Percentiles rank a stretch among this genome's conserved stretches.
These are phyloP conservation scores for Jamesozyma spencerorum DNA, from an alignment of 805 yeast species.

Conservation along the genomic window DNA sequence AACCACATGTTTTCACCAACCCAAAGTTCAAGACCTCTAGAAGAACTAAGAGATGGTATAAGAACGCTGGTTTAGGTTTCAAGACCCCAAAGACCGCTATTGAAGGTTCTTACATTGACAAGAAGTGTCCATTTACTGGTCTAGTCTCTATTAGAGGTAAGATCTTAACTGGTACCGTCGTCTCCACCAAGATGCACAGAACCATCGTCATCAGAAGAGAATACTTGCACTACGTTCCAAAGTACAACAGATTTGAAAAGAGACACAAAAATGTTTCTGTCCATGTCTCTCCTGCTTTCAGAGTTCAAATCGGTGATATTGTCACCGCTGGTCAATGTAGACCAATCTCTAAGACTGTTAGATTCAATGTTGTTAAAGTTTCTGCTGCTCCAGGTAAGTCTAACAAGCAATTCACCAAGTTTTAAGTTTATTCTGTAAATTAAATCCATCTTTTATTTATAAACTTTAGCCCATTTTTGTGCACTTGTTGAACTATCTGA, in stretches of 20 bases:
- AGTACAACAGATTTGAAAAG: slow-evolving; percentile 99
- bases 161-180: slow-evolving; percentile 98
- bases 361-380: slow-evolving; percentile 98
- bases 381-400: slow-evolving; percentile 74
- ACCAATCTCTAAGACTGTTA: slow-evolving; percentile 98
- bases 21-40: slow-evolving; percentile 98
- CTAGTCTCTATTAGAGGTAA: slow-evolving; percentile 97
- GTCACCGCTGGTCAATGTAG: slow-evolving; percentile 99
- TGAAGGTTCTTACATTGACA: slow-evolving; percentile 98
- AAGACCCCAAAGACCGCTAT: slow-evolving; percentile 99
- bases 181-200: slow-evolving; percentile 99
- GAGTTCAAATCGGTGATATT: slow-evolving; percentile 97
- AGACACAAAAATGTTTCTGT: slow-evolving; percentile 99
- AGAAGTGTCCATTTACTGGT: slow-evolving; percentile 99
- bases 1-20: slow-evolving; percentile 99
- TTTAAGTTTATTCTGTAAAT: slow-evolving; percentile 42
- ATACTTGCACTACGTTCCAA: slow-evolving; percentile 98
- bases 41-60: slow-evolving; percentile 99
- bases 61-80: slow-evolving; percentile 99
- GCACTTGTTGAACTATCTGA: too few relatives aligned
- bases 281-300: slow-evolving; percentile 99
- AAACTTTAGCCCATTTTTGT: too few relatives aligned
- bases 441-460: too few relatives aligned
- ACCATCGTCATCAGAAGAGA: slow-evolving; percentile 99
- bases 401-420: slow-evolving; percentile 92